These are phyloP conservation scores for Flaveria floridana DNA, from an alignment of 140 eudicot species.

Conservation along the genomic window DNA sequence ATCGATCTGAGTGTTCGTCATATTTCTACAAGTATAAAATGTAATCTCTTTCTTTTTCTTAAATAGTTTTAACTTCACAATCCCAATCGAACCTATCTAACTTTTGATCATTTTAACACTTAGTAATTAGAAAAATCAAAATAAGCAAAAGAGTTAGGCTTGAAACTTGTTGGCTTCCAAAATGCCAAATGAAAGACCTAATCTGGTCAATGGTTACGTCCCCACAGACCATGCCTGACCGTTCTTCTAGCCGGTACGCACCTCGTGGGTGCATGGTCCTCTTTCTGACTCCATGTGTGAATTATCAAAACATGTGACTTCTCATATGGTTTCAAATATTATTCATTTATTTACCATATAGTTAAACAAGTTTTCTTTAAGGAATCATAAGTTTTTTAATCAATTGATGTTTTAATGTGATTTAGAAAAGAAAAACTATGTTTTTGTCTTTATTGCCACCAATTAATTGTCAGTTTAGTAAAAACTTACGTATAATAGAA, in stretches of 20 bases:
- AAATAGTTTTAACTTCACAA: not conserved
- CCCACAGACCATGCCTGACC: conserved; percentile 10
- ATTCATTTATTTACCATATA: not conserved
- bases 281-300: conserved; percentile 13
- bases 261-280: conserved; percentile 24
- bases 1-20: too few species aligned
- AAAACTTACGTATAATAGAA: too few species aligned
- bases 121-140: not conserved
- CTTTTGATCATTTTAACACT: not conserved
- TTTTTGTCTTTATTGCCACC: not conserved
- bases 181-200: not conserved
- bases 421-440: not conserved
- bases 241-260: conserved; percentile 22
- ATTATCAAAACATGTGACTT: conserved; percentile 4
- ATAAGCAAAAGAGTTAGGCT: not conserved
- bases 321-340: conserved; percentile 6
- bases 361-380: not conserved
- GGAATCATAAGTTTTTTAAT: not conserved
- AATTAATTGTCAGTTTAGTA: not conserved
- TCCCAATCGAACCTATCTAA: not conserved
- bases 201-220: not conserved
- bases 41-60: not conserved
- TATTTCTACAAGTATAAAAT: too few species aligned
- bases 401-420: not conserved
- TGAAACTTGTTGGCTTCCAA: conserved; percentile 5